phyloP scores from a whole-genome alignment of 768 basidiomycete species.

The Tricholoma flavovirens region DNA sequence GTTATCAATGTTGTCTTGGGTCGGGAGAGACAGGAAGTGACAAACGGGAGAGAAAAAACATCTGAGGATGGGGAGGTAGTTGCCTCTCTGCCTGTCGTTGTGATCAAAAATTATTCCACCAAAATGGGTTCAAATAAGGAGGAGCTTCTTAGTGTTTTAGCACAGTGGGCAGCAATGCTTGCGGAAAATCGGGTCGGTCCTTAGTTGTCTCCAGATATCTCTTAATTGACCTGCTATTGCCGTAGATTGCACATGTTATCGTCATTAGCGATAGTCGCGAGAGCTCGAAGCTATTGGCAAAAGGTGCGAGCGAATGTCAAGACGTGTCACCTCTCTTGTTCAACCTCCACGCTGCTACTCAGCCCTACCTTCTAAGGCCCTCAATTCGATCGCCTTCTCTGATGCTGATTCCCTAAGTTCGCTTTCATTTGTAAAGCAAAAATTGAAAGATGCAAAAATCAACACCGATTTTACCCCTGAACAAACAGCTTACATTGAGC shows the following conservation, averaged over 20 bases:
- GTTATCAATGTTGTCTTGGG: slow-evolving; percentile 10
- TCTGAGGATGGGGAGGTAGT: slow-evolving; percentile 47
- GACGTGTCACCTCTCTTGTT: not conserved
- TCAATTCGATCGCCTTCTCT: slow-evolving; percentile 70
- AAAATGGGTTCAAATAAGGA: slow-evolving; percentile 54
- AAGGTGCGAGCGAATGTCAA: slow-evolving; percentile 40
- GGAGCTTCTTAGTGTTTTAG: slow-evolving; percentile 67
- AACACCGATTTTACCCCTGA: slow-evolving; percentile 47
- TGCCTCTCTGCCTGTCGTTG: slow-evolving; percentile 72
- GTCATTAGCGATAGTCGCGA: slow-evolving; percentile 88
- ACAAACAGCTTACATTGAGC: slow-evolving; percentile 55
- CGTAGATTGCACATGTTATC: slow-evolving; percentile 84
- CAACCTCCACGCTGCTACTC: not conserved
- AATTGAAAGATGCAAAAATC: slow-evolving; percentile 55
- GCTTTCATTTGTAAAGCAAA: slow-evolving; percentile 74
- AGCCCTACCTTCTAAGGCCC: slow-evolving; percentile 83
- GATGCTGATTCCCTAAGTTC: slow-evolving; percentile 84
- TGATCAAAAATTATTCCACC: slow-evolving; percentile 74
- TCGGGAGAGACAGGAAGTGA: slow-evolving; percentile 12
- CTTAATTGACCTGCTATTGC: not conserved
- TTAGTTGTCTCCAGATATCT: not conserved
- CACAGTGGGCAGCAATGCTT: slow-evolving; percentile 80
- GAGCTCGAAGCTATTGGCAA: slow-evolving; percentile 77
- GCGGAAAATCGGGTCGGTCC: slow-evolving; percentile 67
- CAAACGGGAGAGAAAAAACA: slow-evolving; percentile 24